A percentile compares a stretch with the other conserved stretches of the same genome.
phyloP scores from a whole-genome alignment of 2,329 filamentous ascomycete genomes.

The Blumeria graminis region DNA sequence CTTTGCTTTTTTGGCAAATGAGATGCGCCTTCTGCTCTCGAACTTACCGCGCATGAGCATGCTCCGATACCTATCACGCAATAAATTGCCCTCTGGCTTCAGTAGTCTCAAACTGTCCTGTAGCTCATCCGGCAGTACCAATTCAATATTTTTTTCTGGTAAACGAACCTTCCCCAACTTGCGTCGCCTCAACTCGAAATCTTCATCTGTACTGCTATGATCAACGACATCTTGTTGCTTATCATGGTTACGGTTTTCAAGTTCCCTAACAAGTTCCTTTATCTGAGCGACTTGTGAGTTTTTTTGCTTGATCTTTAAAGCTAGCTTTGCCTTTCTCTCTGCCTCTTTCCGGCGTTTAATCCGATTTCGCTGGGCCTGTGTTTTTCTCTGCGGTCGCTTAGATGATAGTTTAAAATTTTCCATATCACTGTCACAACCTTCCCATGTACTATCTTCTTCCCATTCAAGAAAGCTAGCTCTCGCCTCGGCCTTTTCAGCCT shows the following conservation, averaged over 20 bases:
- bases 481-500: slow-evolving; percentile 49
- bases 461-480: slow-evolving; percentile 41
- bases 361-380: slow-evolving; percentile 64
- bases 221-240: slow-evolving; percentile 23
- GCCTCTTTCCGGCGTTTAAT: slow-evolving; percentile 73
- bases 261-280: slow-evolving; percentile 41
- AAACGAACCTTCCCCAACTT: slow-evolving; percentile 50
- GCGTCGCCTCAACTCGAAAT: slow-evolving; percentile 40
- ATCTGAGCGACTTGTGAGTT: slow-evolving; percentile 48
- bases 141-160: slow-evolving; percentile 56
- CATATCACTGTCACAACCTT: slow-evolving; percentile 61
- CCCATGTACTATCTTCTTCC: slow-evolving; percentile 83
- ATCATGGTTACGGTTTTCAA: slow-evolving; percentile 23
- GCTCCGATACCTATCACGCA: slow-evolving; percentile 79
- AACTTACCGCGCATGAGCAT: slow-evolving; percentile 74
- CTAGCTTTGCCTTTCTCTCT: slow-evolving; percentile 52
- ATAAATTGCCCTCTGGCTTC: slow-evolving; percentile 85
- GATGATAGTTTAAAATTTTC: slow-evolving; percentile 39
- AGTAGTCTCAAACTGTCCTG: slow-evolving; percentile 58
- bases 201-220: slow-evolving; percentile 30
- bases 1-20: slow-evolving; percentile 63
- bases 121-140: slow-evolving; percentile 63
- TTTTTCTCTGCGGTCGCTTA: slow-evolving; percentile 69
- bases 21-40: slow-evolving; percentile 55
- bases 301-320: slow-evolving; percentile 48